phyloP scores from a whole-genome alignment of 495 filamentous ascomycete species.

The Parathielavia hyrcaniae region DNA sequence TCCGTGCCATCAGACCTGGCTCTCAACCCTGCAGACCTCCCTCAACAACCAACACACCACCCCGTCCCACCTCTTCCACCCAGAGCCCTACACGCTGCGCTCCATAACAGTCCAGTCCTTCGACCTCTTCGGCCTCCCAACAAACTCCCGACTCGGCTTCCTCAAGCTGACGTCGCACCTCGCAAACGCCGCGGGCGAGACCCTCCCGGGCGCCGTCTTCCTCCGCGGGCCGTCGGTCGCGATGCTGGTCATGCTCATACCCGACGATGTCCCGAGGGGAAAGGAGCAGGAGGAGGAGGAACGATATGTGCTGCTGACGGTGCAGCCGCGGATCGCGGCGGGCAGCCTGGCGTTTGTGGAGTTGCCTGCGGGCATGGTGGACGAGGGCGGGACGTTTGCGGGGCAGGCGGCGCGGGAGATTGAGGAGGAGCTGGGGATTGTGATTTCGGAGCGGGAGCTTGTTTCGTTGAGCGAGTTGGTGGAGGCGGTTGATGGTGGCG shows the following conservation, averaged over 20 bases:
- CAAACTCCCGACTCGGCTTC: slow-evolving; percentile 57
- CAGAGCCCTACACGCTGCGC: slow-evolving; percentile 61
- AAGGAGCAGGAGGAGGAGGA: slow-evolving; percentile 36
- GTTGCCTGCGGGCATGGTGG: slow-evolving; percentile 86
- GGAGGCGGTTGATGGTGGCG: slow-evolving; percentile 25
- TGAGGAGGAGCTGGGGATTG: slow-evolving; percentile 68
- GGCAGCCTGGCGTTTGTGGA: slow-evolving; percentile 71
- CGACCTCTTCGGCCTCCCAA: slow-evolving; percentile 58
- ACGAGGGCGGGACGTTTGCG: slow-evolving; percentile 65
- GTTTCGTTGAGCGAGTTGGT: slow-evolving; percentile 61
- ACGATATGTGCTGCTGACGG: slow-evolving; percentile 68
- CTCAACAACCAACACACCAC: slow-evolving; percentile 53
- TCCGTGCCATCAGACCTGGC: slow-evolving; percentile 50
- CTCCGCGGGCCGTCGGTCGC: slow-evolving; percentile 74
- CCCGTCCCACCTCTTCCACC: slow-evolving; percentile 62
- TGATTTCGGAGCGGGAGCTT: slow-evolving; percentile 39
- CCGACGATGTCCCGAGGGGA: slow-evolving; percentile 50
- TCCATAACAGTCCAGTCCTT: slow-evolving; percentile 65
- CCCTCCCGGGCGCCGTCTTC: slow-evolving; percentile 71
- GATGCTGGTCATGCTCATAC: slow-evolving; percentile 74
- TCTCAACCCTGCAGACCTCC: slow-evolving; percentile 58
- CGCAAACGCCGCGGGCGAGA: slow-evolving; percentile 55
- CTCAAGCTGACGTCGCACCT: slow-evolving; percentile 66
- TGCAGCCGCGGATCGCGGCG: slow-evolving; percentile 77
- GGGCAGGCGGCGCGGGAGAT: slow-evolving; percentile 80